Conservation (phyloP, 257 asterid species). For the Solanum bulbocastanum region DNA sequence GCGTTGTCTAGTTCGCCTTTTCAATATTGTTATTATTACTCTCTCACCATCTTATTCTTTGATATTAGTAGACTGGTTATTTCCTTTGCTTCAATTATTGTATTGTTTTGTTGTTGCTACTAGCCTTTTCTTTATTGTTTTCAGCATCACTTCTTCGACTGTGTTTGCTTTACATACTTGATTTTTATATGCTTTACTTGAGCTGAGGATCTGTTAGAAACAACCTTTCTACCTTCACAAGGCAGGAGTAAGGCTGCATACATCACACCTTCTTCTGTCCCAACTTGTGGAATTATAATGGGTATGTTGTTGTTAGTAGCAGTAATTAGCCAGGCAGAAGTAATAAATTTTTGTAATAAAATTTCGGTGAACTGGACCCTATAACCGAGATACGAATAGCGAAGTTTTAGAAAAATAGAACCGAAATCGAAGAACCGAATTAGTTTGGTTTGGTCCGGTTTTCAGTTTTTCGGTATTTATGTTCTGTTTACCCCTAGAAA, state of each 20-base stretch:
- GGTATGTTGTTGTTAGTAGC: background rate
- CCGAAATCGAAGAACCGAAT: background rate
- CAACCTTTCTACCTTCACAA: background rate
- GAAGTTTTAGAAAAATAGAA: background rate
- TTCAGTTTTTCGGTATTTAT: background rate
- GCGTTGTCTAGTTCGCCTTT: background rate
- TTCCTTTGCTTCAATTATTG: background rate
- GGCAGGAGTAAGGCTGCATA: background rate
- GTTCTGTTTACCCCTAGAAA: background rate
- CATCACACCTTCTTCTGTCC: background rate
- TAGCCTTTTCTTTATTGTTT: background rate
- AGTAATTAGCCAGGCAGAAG: background rate
- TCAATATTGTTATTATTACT: background rate
- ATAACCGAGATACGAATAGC: background rate
- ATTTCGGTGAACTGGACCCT: background rate
- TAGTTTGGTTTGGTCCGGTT: background rate
- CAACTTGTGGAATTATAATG: background rate
- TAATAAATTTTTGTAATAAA: background rate
- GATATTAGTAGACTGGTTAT: background rate
- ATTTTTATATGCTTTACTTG: background rate
- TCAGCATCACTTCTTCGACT: background rate
- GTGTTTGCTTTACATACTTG: background rate
- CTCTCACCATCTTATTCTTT: background rate
- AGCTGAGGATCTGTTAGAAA: background rate
- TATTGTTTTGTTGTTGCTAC: background rate